Percentiles rank a stretch among this genome's conserved stretches.
Conservation (phyloP, 2,329 filamentous ascomycete species). For the Fusarium euwallaceae region DNA sequence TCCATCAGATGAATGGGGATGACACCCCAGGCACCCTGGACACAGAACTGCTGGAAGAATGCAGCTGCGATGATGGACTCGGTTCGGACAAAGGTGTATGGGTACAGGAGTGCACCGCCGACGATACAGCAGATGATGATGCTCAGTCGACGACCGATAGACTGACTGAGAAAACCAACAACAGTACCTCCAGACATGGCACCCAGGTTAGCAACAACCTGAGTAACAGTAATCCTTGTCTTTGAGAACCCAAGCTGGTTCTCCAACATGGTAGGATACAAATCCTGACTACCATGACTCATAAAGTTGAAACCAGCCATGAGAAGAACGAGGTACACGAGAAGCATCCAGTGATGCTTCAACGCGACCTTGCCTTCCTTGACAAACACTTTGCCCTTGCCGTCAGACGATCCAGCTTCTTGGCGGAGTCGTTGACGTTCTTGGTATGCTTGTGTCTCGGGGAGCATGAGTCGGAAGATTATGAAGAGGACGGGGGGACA, state of each 20-base stretch:
- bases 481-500: slow-evolving; percentile 86
- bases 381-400: slow-evolving; percentile 70
- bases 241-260: slow-evolving; percentile 67
- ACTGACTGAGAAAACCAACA: slow-evolving; percentile 76
- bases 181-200: slow-evolving; percentile 77
- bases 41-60: slow-evolving; percentile 87
- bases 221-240: slow-evolving; percentile 75
- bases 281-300: slow-evolving; percentile 79
- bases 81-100: slow-evolving; percentile 78
- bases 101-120: slow-evolving; percentile 84
- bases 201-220: slow-evolving; percentile 79
- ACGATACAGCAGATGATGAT: slow-evolving; percentile 74
- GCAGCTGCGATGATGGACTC: slow-evolving; percentile 80
- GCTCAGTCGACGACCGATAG: slow-evolving; percentile 76
- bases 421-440: slow-evolving; percentile 75
- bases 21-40: slow-evolving; percentile 82
- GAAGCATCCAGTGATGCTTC: slow-evolving; percentile 82
- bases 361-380: slow-evolving; percentile 83
- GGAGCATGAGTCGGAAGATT: slow-evolving; percentile 79
- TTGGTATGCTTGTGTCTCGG: slow-evolving; percentile 81
- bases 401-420: slow-evolving; percentile 44
- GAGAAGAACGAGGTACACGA: slow-evolving; percentile 85
- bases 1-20: slow-evolving; percentile 86
- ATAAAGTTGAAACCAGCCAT: slow-evolving; percentile 96
- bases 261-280: slow-evolving; percentile 71